Evolutionary conservation across 2,329 filamentous ascomycete genomes (phyloP).

Genomic region (Mollisiaceae sp.): DNA sequence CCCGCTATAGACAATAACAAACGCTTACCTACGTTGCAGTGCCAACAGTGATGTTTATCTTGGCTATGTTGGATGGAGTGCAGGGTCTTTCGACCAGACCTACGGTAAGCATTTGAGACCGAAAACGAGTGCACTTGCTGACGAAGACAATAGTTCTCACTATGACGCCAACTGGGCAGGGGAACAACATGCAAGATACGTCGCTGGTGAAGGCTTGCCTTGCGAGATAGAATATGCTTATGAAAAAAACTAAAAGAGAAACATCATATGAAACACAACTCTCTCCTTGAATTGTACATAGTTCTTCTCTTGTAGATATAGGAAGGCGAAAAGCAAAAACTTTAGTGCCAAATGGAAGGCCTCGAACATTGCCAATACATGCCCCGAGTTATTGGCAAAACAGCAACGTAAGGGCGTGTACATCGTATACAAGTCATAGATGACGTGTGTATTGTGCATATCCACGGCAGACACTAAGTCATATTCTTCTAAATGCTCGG

Average conservation of each 20-base stretch:
- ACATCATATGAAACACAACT: background rate
- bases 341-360: background rate
- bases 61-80: conserved; percentile 46
- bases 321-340: background rate
- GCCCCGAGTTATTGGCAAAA: background rate
- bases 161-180: conserved; percentile 32
- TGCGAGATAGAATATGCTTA: conserved; percentile 17
- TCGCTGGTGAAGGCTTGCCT: conserved; percentile 36
- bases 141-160: conserved; percentile 25
- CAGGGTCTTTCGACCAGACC: conserved; percentile 41
- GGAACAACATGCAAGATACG: conserved; percentile 31
- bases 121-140: background rate
- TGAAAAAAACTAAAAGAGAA: background rate
- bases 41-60: conserved; percentile 45
- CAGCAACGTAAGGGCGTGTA: background rate
- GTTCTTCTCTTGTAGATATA: background rate
- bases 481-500: background rate
- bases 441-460: background rate
- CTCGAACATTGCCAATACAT: background rate
- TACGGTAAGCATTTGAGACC: conserved; percentile 28
- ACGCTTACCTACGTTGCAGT: background rate
- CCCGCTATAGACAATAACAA: background rate
- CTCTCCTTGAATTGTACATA: conserved; percentile 1
- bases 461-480: background rate
- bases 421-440: background rate